Base-by-base conservation (phyloP, 441 rosid genomes). In the Gossypium trilobum region DNA sequence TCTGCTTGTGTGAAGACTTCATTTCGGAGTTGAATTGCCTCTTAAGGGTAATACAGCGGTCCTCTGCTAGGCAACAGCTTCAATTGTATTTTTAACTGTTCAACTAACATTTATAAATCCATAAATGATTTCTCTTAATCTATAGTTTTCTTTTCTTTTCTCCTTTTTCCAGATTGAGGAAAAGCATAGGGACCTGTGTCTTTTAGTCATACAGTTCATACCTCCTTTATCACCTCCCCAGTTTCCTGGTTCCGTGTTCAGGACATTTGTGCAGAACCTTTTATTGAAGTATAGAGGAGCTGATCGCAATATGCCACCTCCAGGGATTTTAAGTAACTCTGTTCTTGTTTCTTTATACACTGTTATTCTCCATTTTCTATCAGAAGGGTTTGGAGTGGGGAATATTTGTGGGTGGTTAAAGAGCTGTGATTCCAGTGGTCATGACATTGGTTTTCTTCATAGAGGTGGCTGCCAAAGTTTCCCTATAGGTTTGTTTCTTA, bases 391-490 rank as follows among this genome's bases (percentile, higher is more conserved):
- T 73, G 60, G 86, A 54, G 73, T 83, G 78, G 82, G 87, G 72
- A 85, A 87, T 23, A 62, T 75, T 33, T 82, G 85, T 74, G 85
- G 82, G 73, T 89, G 89, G 95, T 80, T 87, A 81, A 88, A 81
- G 76, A 85, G 78, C 74, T 76, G 80, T 52, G 86, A 81, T 78
- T 61, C 86, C 50, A 76, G 62, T 74, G 85, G 82, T 72, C 86
- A 78, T 64, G 82, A 80, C 36, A 79, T 86, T 79, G 93, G 95
- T 54, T 89, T 89, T 88, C 90, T 95, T 81, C 99, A 95, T 82
- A 85, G 93, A 82, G 98, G 98, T 69, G 98, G 99, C 73, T 88
- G 89, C 57, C 93, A 86, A 77, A 87, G 87, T 81, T 95, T 95
- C 74, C 97, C 99, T 16, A 60, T 87, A 63, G 83, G 89, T 84